Conservation (phyloP, 2,329 filamentous ascomycete species). For the Hypoxylon sp. region DNA sequence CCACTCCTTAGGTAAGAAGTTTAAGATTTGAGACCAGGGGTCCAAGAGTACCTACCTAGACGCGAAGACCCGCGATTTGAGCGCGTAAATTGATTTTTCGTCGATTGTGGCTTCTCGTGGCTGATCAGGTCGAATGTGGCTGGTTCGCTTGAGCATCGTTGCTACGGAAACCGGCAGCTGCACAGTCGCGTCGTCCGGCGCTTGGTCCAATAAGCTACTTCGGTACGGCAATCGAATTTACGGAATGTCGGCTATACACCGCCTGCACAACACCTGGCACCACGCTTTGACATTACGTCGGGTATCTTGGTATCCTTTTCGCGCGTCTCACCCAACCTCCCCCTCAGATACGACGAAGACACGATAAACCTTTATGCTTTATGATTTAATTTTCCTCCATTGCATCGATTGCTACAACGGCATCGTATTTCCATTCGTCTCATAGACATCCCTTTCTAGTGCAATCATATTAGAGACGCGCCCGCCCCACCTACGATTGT, state of each 20-base stretch:
- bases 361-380: conserved; percentile 14
- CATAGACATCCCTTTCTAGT: not conserved
- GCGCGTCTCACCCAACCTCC: conserved; percentile 4
- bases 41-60: not conserved
- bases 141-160: conserved; percentile 21
- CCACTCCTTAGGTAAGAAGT: conserved; percentile 22
- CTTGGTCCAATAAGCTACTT: conserved; percentile 28
- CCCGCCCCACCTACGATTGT: conserved; percentile 30
- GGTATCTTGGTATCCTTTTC: conserved; percentile 24
- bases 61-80: conserved; percentile 30
- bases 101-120: conserved; percentile 20
- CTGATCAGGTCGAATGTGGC: conserved; percentile 11
- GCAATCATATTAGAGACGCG: conserved; percentile 25
- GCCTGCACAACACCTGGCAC: conserved; percentile 39
- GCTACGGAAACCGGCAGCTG: conserved; percentile 38
- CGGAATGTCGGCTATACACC: conserved; percentile 30
- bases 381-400: conserved; percentile 22
- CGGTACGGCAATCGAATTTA: conserved; percentile 16
- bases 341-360: conserved; percentile 3
- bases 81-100: conserved; percentile 47
- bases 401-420: conserved; percentile 12
- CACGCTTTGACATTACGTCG: conserved; percentile 25
- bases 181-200: conserved; percentile 16
- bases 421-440: conserved; percentile 21
- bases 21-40: not conserved